Base-by-base conservation (phyloP, 768 basidiomycete genomes). In the Calocera viscosa region DNA sequence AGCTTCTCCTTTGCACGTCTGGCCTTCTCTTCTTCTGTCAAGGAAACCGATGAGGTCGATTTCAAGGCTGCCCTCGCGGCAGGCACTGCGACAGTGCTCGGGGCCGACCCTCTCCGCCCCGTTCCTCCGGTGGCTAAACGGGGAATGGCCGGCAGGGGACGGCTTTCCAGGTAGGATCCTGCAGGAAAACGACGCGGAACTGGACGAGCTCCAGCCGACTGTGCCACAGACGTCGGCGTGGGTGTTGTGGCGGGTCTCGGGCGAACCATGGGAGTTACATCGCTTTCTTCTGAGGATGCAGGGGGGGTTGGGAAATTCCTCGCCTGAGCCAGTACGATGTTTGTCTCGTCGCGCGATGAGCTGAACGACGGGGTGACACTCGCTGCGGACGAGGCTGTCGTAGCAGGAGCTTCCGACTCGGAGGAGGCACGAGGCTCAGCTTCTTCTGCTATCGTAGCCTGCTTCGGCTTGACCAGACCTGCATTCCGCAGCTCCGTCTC, bases 401-500 rank as follows among this genome's bases (percentile, higher is more conserved):
- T 60, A 10, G 53, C 14, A 16, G 53, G 53, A 2, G 30, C 7
- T 8, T 60, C 53, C 53, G 53, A 60, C 53, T 60, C 43, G 19
- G 16, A 19, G 19, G 19, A 17, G 19, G 43, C 19, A 17, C 5
- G 19, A 8, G 43, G 19, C 43, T 47, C 53, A 3, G 30, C 19
- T 26, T 60, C 53, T 32, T 60, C 53, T 26, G 53, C 53, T 8
- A 60, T 60, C 53, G 53, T 60, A 11, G 53, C 53, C 14, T 60
- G 53, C 53, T 60, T 60, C 53, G 53, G 53, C 53, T 60, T 60
- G 53, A 60, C 53, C 2, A 60, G 30, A 8, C 53, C 53, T 10
- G 53, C 53, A 60, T 12, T 60, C 24, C 81, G 80, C 39, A 91
- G 80, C 76, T 91, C 88, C 19, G 85, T 83, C 8, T 76, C 75